Percentiles rank a stretch among this genome's conserved stretches.
Conservation (phyloP, 148 eudicot genomes). For the Camellia japonica region DNA sequence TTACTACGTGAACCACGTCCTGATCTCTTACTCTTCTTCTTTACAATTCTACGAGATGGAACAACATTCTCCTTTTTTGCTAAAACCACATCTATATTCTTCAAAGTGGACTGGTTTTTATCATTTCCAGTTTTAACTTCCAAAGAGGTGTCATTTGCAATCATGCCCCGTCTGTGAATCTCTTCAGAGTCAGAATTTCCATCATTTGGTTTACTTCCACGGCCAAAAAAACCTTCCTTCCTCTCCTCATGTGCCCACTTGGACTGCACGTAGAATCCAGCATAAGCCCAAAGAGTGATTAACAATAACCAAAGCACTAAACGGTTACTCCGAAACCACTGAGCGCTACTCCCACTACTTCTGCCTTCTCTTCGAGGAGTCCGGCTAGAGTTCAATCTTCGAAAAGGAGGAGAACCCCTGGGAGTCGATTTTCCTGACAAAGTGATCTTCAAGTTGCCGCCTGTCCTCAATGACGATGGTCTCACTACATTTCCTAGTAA, state of each 20-base stretch:
- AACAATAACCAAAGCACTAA: slow-evolving; percentile 88
- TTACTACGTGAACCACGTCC: slow-evolving; percentile 46
- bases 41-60: slow-evolving; percentile 27
- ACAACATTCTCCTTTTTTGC: slow-evolving; percentile 24
- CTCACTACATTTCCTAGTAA: slow-evolving; percentile 45
- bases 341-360: slow-evolving; percentile 31
- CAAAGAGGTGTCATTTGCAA: slow-evolving; percentile 31
- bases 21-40: slow-evolving; percentile 47
- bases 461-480: slow-evolving; percentile 45
- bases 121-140: slow-evolving; percentile 20
- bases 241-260: slow-evolving; percentile 94
- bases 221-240: slow-evolving; percentile 60
- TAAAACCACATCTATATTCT: slow-evolving; percentile 29
- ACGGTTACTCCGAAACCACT: slow-evolving; percentile 71
- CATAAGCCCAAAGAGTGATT: slow-evolving; percentile 97
- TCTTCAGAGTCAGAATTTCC: slow-evolving; percentile 25
- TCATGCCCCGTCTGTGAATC: slow-evolving; percentile 37
- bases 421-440: slow-evolving; percentile 87
- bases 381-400: slow-evolving; percentile 61
- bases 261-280: slow-evolving; percentile 90
- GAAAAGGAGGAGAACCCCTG: slow-evolving; percentile 76
- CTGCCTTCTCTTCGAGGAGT: slow-evolving; percentile 76
- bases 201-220: slow-evolving; percentile 40
- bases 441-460: slow-evolving; percentile 53
- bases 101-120: slow-evolving; percentile 24